Evolutionary conservation across 208 protist species (phyloP), one percentile per base, ranked within the genome.

Genomic region (Leishmania tarentolae): DNA sequence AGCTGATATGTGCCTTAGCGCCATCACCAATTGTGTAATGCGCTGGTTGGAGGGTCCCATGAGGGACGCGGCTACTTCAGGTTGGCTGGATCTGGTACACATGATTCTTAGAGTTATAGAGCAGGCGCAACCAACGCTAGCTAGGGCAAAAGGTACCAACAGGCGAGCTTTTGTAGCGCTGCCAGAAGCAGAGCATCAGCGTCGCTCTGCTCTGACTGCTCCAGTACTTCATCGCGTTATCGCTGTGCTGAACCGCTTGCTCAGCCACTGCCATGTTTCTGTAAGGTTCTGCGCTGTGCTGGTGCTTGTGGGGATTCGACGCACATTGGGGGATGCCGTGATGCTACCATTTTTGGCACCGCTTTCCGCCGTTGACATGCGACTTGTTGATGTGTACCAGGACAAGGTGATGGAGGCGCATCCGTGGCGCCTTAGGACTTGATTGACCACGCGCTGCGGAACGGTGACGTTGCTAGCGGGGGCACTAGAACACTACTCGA

Each of bases 61-160:
- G 15, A 24, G 57, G 0, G 72, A 86, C 47, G 86, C 88, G 5
- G 80, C 82, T 13, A 94, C 83, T n/a, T 78, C 73, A 28, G 91
- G 92, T 42, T 91, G 90, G 86, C 42, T 96, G 19, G 82, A 84
- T 40, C 21, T 95, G n/a, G 59, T 97, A n/a, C 77, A 87, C 6
- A 77, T 84, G 50, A 71, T 95, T n/a, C 83, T 87, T 35, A 61
- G 86, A 21, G 21, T 89, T n/a, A 73, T 97, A 65, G 78, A 88
- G 79, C 82, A 76, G 7, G 42, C 28, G 17, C 76, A 70, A 59
- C 46, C 35, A 28, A 31, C 53, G 40, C 73, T 40, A 35, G 65
- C 46, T 3, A 19, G 17, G 19, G 68, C 3, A 31, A 53, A 21
- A 70, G 53, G 19, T 9, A 42, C 21, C 21, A 42, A 76, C 28